Conservation (phyloP, 257 asterid genomes). For the Nicotiana sylvestris region DNA sequence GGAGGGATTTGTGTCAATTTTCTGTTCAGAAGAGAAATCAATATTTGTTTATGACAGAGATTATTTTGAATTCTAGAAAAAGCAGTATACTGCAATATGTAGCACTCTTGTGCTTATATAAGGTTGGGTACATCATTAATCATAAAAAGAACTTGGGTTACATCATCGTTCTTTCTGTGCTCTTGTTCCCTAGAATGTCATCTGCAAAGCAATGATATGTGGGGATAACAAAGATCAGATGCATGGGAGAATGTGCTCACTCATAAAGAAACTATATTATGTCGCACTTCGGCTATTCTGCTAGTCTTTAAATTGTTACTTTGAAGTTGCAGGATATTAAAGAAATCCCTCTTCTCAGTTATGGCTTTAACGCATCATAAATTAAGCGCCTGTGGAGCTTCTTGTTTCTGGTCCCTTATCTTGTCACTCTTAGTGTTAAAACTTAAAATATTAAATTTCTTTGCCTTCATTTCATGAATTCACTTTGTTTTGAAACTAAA, state of each 20-base stretch:
- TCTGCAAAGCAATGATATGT: neutral
- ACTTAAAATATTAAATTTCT: neutral
- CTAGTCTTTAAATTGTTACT: neutral
- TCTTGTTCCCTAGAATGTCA: neutral
- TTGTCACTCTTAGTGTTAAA: neutral
- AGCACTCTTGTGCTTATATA: neutral
- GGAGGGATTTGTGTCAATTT: neutral
- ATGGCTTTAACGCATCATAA: neutral
- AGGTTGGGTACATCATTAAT: neutral
- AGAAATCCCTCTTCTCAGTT: neutral
- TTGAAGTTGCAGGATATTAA: neutral
- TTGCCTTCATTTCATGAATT: neutral
- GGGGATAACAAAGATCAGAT: neutral
- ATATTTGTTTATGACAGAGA: neutral
- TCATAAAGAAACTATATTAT: neutral
- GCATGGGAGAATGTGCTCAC: neutral
- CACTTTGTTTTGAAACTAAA: neutral
- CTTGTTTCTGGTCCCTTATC: neutral
- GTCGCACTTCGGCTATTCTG: neutral
- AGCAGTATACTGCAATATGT: neutral
- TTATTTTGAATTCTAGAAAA: neutral
- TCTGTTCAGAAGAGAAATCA: neutral
- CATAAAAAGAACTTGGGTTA: neutral
- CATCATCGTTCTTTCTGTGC: neutral
- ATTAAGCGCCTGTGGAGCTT: neutral